Percentiles rank a stretch among this genome's conserved stretches.
Evolutionary conservation across 805 yeast genomes (phyloP).

Genomic region (Candida coquimbonensis): DNA sequence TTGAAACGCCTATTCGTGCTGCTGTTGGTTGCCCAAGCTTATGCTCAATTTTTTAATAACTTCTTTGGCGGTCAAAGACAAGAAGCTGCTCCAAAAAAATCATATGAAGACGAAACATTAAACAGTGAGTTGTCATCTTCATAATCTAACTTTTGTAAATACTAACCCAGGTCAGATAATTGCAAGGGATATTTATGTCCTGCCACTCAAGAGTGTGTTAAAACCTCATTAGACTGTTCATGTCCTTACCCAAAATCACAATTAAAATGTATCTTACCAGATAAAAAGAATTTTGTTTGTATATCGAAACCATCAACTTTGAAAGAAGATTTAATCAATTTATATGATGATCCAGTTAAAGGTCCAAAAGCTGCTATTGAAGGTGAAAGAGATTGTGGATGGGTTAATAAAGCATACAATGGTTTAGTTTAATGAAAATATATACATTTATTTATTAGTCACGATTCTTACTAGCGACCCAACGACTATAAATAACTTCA

Average conservation of each 20-base stretch:
- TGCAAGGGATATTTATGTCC: conserved; percentile 76
- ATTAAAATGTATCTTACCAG: conserved; percentile 71
- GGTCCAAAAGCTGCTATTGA: conserved; percentile 38
- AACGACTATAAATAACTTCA: conserved; percentile 68
- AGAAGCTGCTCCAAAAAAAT: conserved; percentile 26
- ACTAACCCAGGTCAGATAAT: conserved; percentile 20
- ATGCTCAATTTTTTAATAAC: conserved; percentile 34
- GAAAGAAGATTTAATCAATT: conserved; percentile 27
- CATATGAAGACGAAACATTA: conserved; percentile 30
- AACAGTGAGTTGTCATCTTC: conserved; percentile 16
- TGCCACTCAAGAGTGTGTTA: conserved; percentile 76
- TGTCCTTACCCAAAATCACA: conserved; percentile 88
- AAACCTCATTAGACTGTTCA: conserved; percentile 66
- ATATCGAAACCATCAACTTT: conserved; percentile 69
- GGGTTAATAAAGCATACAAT: conserved; percentile 68
- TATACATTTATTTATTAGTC: conserved; percentile 35
- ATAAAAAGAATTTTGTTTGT: conserved; percentile 59
- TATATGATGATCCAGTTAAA: conserved; percentile 39
- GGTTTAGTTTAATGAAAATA: conserved; percentile 34
- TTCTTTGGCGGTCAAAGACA: conserved; percentile 36
- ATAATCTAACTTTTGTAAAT: neutral
- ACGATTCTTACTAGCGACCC: conserved; percentile 82
- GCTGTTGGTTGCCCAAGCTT: conserved; percentile 10
- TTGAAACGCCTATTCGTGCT: neutral
- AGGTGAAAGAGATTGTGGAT: conserved; percentile 75